These are phyloP conservation scores for Hawksworthiomyces lignivorus DNA, from an alignment of 2,329 filamentous ascomycete genomes.

Conservation along the genomic window DNA sequence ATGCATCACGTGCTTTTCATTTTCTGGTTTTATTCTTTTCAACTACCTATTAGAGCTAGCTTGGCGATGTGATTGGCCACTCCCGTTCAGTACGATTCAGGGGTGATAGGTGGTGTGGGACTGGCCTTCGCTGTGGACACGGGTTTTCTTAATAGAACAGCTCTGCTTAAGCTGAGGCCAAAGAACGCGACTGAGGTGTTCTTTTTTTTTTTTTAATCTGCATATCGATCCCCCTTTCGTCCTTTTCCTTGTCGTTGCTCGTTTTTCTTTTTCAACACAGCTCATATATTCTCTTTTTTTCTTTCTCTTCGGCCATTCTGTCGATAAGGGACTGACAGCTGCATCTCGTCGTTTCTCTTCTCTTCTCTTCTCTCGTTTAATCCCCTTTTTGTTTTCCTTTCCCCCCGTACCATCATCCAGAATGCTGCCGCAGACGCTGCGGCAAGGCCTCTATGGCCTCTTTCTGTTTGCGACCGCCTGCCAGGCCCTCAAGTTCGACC, in stretches of 20 bases:
- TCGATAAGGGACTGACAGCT: no score
- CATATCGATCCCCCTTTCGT: neutral
- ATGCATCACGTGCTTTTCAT: no score
- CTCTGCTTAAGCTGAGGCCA: constrained; percentile 1
- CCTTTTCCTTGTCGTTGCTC: no score
- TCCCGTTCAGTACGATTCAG: constrained; percentile 7
- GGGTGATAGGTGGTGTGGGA: neutral
- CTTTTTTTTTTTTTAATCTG: neutral
- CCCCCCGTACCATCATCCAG: neutral
- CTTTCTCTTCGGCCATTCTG: no score
- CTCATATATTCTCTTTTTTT: no score
- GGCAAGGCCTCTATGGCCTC: constrained; percentile 52
- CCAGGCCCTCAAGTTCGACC: constrained; percentile 86
- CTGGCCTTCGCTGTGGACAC: constrained; percentile 9
- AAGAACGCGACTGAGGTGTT: constrained; percentile 11
- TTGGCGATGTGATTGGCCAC: no score
- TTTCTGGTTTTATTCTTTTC: no score
- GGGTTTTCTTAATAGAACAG: constrained; percentile 1
- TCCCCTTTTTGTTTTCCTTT: neutral
- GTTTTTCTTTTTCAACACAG: no score
- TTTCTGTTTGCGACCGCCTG: constrained; percentile 46
- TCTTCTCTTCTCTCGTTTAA: no score
- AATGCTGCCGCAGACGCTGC: constrained; percentile 34
- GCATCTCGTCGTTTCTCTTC: no score
- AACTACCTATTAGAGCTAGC: no score